A percentile compares a stretch with the other conserved stretches of the same genome.
phyloP scores from a whole-genome alignment of 345 rosid genomes.

The Rhodamnia rubescens region DNA sequence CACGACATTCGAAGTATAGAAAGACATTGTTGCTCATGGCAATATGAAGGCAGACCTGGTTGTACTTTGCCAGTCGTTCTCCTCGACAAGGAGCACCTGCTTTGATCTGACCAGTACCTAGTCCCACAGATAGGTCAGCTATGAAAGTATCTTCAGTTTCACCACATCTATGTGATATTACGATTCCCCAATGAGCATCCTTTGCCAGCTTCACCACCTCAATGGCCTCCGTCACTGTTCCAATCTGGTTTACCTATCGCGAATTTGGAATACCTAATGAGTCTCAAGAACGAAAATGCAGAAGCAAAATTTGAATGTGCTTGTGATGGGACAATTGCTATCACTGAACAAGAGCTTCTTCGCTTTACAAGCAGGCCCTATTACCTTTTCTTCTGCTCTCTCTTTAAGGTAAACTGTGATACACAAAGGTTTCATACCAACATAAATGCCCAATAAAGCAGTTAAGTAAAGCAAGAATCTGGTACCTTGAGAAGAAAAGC shows the following conservation, averaged over 20 bases:
- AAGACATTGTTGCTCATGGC: background rate
- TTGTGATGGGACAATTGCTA: background rate
- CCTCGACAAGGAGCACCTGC: constrained; percentile 99
- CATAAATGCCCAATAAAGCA: background rate
- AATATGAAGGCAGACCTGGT: constrained; percentile 52
- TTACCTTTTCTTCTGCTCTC: background rate
- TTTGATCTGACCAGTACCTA: constrained; percentile 75
- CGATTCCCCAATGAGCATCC: constrained; percentile 89
- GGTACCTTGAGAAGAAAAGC: constrained; percentile 90
- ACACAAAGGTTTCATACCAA: background rate
- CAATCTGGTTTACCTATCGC: constrained; percentile 80
- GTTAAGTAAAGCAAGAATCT: background rate
- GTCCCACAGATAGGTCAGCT: constrained; percentile 85
- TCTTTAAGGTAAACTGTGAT: background rate
- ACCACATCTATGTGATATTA: constrained; percentile 83
- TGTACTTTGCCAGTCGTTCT: constrained; percentile 86
- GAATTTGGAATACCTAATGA: background rate
- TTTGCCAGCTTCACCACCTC: constrained; percentile 92
- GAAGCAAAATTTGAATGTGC: background rate
- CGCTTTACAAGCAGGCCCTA: background rate
- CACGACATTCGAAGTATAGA: background rate
- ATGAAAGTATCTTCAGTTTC: constrained; percentile 91
- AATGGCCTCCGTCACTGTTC: constrained; percentile 91
- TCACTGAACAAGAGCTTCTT: background rate
- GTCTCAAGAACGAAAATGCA: background rate